Percentiles rank a stretch among this genome's conserved stretches.
These are phyloP conservation scores for Ambispora gerdemannii DNA, from an alignment of 192 early-diverging fungal genomes.

Conservation along the genomic window DNA sequence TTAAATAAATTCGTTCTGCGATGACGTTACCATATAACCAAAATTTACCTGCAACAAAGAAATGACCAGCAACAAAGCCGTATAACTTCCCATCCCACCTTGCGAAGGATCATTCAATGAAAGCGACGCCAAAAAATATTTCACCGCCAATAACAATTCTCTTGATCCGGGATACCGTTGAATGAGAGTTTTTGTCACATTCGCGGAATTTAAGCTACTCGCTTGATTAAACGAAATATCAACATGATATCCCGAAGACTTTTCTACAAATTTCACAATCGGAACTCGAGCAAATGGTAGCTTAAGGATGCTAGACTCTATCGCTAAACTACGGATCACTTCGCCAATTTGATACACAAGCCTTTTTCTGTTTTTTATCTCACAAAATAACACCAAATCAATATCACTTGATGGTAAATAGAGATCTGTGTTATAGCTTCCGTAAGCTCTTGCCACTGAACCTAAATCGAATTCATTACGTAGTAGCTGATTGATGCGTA, in stretches of 20 bases:
- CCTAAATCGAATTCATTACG: conserved; percentile 41
- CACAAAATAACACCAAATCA: conserved; percentile 39
- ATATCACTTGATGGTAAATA: conserved; percentile 78
- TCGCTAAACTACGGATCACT: conserved; percentile 53
- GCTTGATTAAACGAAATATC: conserved; percentile 84
- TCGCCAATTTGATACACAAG: conserved; percentile 49
- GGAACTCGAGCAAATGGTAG: conserved; percentile 60
- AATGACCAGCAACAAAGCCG: conserved; percentile 69
- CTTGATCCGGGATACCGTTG: conserved; percentile 57
- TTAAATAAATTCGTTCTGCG: neutral
- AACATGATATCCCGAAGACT: conserved; percentile 62
- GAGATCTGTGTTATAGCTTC: conserved; percentile 79
- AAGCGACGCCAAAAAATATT: conserved; percentile 76
- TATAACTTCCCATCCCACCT: conserved; percentile 88
- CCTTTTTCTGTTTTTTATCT: conserved; percentile 33
- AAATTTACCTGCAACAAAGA: conserved; percentile 72
- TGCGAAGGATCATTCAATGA: conserved; percentile 81
- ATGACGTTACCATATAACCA: neutral
- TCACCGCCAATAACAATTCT: conserved; percentile 75
- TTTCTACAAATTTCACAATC: conserved; percentile 85
- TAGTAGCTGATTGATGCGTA: conserved; percentile 55
- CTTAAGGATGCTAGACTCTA: conserved; percentile 58
- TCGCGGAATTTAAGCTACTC: conserved; percentile 59
- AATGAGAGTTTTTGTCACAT: conserved; percentile 54
- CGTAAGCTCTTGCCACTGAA: conserved; percentile 68